These are phyloP conservation scores for Geotrichum bryndzae DNA, from an alignment of 1,139 yeast species.

Conservation along the genomic window DNA sequence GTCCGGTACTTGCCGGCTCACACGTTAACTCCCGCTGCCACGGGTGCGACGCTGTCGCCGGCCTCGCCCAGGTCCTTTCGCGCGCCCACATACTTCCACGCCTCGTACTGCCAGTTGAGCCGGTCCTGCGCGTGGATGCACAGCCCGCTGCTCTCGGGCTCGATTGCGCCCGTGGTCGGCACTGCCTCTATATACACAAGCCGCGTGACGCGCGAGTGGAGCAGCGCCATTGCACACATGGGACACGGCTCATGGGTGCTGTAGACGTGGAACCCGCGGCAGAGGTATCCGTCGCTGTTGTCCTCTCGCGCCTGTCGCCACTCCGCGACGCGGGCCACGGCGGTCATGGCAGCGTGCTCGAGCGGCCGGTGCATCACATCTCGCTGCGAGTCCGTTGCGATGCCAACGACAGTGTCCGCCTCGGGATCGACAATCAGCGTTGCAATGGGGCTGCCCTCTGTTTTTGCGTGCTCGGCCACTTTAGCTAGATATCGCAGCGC, in stretches of 20 bases:
- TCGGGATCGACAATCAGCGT: constrained; percentile 48
- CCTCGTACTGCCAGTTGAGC: constrained; percentile 76
- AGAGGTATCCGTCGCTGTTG: constrained; percentile 47
- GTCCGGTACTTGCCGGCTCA: neutral
- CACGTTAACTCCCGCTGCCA: neutral
- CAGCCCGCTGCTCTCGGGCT: constrained; percentile 54
- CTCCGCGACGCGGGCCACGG: constrained; percentile 47
- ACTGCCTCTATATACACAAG: constrained; percentile 54
- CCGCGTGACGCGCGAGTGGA: constrained; percentile 77
- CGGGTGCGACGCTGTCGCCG: neutral
- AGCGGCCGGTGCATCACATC: constrained; percentile 42
- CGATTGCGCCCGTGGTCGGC: constrained; percentile 49
- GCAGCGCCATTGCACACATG: constrained; percentile 95
- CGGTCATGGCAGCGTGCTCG: constrained; percentile 68
- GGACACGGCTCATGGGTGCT: constrained; percentile 95
- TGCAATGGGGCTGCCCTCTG: constrained; percentile 26
- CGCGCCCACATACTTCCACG: constrained; percentile 57
- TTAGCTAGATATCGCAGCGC: constrained; percentile 41
- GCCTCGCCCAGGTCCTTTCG: neutral
- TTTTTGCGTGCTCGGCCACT: constrained; percentile 23
- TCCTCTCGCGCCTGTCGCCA: constrained; percentile 2
- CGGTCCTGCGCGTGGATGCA: constrained; percentile 67
- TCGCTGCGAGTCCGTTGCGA: constrained; percentile 39
- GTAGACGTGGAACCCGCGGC: constrained; percentile 70
- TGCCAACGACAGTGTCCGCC: constrained; percentile 36